Base-by-base conservation (phyloP, 352 stramenopile genomes). In the Globisporangium acanthophoron region DNA sequence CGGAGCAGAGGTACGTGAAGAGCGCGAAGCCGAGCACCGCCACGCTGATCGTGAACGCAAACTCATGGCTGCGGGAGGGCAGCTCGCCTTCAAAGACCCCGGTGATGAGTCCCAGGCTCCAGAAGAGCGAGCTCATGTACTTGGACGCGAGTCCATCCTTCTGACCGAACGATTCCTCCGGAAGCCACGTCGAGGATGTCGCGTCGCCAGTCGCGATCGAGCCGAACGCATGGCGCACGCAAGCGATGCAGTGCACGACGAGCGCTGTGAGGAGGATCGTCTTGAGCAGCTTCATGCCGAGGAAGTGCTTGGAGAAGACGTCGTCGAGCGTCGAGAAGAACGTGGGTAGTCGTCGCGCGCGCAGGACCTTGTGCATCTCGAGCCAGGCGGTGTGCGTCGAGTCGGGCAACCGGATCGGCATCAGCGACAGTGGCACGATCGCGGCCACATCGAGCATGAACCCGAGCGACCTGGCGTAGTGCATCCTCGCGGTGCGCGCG, bases 71-170 rank as follows among this genome's bases (percentile, higher is more conserved):
- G 0, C 35, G 47, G 0, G 62, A 56, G 3, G 74, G 74, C n/a
- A 84, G 45, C 21, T 65, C 66, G 0, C 71, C 80, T 50, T 89
- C 78, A 12, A 78, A 80, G 1, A 76, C 48, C 0, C 79, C 77
- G 1, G 76, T 77, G 18, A 89, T 60, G 4, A 89, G 41, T 6
- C 76, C 76, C n/a, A 89, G 70, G n/a, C 74, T 73, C 79, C 76
- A 87, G 27, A 81, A 85, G 5, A 85, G 57, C 15, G 67, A 56
- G 31, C 43, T 50, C 12, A 73, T 50, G 43, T 87, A 89, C 9
- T 76, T 52, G 1, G 20, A 60, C 16, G 63, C 11, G 18, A 29
- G 41, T 4, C 59, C 11, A 1, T 56, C 54, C 21, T 24, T 24
- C 21, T 62, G 15, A 3, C 64, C 21, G 8, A 37, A 37, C 0